Conservation (phyloP, 2,329 filamentous ascomycete species). For the Penicillium sp. region DNA sequence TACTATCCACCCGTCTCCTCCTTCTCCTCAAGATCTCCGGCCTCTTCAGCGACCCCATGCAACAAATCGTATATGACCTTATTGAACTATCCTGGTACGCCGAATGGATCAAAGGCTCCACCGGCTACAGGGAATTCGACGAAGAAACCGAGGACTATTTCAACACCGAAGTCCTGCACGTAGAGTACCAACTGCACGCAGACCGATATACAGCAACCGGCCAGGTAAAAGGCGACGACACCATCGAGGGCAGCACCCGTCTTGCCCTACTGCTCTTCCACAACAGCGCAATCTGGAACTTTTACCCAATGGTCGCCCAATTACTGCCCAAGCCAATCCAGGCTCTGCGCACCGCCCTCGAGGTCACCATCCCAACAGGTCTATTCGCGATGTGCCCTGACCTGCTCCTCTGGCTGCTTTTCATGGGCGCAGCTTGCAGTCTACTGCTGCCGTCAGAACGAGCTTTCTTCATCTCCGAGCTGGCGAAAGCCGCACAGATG, state of each 20-base stretch:
- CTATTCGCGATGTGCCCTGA: slow-evolving; percentile 34
- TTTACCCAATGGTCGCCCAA: slow-evolving; percentile 36
- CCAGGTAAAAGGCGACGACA: slow-evolving; percentile 34
- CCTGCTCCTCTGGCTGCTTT: slow-evolving; percentile 38
- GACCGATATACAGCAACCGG: slow-evolving; percentile 38
- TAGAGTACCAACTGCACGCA: slow-evolving; percentile 37
- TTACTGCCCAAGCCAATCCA: slow-evolving; percentile 36
- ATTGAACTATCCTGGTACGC: slow-evolving; percentile 37
- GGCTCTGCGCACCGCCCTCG: slow-evolving; percentile 33
- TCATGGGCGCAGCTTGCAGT: slow-evolving; percentile 35
- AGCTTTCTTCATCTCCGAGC: slow-evolving; percentile 33
- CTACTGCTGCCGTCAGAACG: slow-evolving; percentile 27
- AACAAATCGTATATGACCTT: slow-evolving; percentile 35
- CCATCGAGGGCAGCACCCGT: slow-evolving; percentile 39
- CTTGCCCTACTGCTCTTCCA: slow-evolving; percentile 40
- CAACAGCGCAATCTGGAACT: slow-evolving; percentile 40
- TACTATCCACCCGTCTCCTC: slow-evolving; percentile 34
- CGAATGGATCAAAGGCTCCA: slow-evolving; percentile 36
- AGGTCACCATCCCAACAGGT: slow-evolving; percentile 32
- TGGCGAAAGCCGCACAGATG: slow-evolving; percentile 28
- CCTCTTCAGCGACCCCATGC: slow-evolving; percentile 32
- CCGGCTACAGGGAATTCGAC: slow-evolving; percentile 29
- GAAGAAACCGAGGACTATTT: slow-evolving; percentile 40
- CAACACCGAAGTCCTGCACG: slow-evolving; percentile 40
- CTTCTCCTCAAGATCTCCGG: slow-evolving; percentile 35